phyloP scores from a whole-genome alignment of 2,329 filamentous ascomycete genomes.

The Ceratocystis papillata region DNA sequence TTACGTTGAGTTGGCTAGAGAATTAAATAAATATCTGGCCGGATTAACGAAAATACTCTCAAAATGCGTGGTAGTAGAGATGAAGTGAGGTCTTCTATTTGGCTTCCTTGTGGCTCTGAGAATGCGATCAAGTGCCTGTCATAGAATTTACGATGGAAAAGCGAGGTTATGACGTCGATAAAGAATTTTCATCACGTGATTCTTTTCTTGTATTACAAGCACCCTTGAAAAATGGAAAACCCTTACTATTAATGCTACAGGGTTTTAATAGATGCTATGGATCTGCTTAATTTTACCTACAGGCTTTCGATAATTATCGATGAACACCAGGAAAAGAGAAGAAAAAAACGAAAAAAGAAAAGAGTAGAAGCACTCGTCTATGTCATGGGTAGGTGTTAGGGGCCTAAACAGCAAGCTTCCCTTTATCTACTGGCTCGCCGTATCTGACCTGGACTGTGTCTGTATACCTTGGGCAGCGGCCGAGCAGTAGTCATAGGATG shows the following conservation, averaged over 20 bases:
- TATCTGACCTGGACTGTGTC: too few relatives aligned
- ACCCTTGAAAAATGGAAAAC: background rate
- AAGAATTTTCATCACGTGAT: background rate
- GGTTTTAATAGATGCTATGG: background rate
- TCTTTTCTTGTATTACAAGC: background rate
- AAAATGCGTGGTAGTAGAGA: background rate
- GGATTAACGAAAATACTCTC: background rate
- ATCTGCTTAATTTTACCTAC: background rate
- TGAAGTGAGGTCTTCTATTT: background rate
- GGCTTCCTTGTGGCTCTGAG: background rate
- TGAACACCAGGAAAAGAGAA: too few relatives aligned
- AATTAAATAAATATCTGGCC: background rate
- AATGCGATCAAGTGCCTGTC: background rate
- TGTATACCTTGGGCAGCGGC: too few relatives aligned
- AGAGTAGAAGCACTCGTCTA: too few relatives aligned
- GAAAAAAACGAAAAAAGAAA: too few relatives aligned
- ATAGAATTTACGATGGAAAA: background rate
- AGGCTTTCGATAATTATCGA: too few relatives aligned
- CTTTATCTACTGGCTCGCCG: too few relatives aligned
- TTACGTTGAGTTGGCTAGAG: background rate
- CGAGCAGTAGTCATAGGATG: too few relatives aligned
- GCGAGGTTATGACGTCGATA: background rate
- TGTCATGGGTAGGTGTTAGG: too few relatives aligned
- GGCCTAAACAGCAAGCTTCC: too few relatives aligned
- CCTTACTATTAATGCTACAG: background rate